phyloP scores from a whole-genome alignment of 2,329 filamentous ascomycete genomes.

The Chlorencoelia australis region DNA sequence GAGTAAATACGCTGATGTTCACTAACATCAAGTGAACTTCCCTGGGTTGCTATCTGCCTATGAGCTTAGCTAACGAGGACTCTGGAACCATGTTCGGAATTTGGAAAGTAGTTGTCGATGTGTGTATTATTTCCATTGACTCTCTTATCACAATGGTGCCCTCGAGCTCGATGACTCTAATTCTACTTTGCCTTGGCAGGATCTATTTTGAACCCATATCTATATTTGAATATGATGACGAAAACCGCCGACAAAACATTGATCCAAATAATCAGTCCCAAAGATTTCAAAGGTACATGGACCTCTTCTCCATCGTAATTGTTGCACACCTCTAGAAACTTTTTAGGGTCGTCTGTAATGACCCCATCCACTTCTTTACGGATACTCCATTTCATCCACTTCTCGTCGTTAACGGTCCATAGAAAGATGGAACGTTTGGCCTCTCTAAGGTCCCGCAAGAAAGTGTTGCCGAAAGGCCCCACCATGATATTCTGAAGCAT shows the following conservation, averaged over 20 bases:
- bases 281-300: conserved; percentile 8
- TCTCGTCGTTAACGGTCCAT: conserved; percentile 80
- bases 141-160: not conserved
- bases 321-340: conserved; percentile 52
- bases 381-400: conserved; percentile 75
- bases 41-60: not conserved
- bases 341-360: conserved; percentile 71
- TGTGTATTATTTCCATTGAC: not conserved
- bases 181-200: conserved; percentile 6
- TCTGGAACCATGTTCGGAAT: not conserved
- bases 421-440: conserved; percentile 53
- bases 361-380: conserved; percentile 60
- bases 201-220: conserved; percentile 13
- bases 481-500: conserved; percentile 60
- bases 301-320: conserved; percentile 20
- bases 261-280: conserved; percentile 12
- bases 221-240: conserved; percentile 13
- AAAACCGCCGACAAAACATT: conserved; percentile 16
- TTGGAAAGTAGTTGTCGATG: not conserved
- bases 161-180: conserved; percentile 5
- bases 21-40: not conserved
- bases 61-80: no score
- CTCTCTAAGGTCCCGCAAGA: conserved; percentile 51
- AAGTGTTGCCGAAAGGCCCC: conserved; percentile 54
- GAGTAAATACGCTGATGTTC: no score